Evolutionary conservation across 441 rosid species (phyloP), one percentile per base, ranked within the genome.

Genomic region (Metrosideros polymorpha): DNA sequence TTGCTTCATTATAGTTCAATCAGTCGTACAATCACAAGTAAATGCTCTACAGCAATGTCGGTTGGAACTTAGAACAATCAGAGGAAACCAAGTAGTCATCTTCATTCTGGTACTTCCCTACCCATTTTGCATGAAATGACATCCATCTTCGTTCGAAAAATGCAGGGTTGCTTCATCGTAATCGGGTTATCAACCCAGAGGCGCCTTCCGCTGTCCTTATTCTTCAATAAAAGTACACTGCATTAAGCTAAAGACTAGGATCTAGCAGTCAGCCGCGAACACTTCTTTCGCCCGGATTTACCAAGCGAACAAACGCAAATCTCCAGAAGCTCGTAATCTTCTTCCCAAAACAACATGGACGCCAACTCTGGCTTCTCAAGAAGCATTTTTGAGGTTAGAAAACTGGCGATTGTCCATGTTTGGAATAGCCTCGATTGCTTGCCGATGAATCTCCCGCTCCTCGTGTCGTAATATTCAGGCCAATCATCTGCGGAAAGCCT

Each of bases 401-500:
- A 96, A 75, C 99, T 94, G 5, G 99, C 96, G 57, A 97, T 93
- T 0, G 99, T 96, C 99, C 99, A 97, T 66, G 99, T 97, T 85
- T 96, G 99, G 88, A 91, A 93, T 54, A 95, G 95, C 79, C 99
- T 92, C 12, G 99, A 91, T 86, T 96, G 98, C 90, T 97, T 97
- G 45, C 99, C 99, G 0, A 94, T 93, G 83, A 96, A 96, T 86
- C 93, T 97, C 32, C 99, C 99, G 0, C 93, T 91, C 83, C 93
- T 93, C 2, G 98, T 97, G 89, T 97, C 98, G 32, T 96, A 97
- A 84, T 97, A 96, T 89, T 97, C 99, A 1, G 99, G 99, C 99
- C 99, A 97, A 61, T 89, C 92, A 86, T 97, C 99, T 3, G 47
- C 89, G 35, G 89, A 84, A 14, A 97, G 97, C 91, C 93, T 93